Percentiles rank a stretch among this genome's conserved stretches.
These are phyloP conservation scores for Incumbomyces lentus DNA, from an alignment of 2,329 filamentous ascomycete genomes.

Conservation along the genomic window DNA sequence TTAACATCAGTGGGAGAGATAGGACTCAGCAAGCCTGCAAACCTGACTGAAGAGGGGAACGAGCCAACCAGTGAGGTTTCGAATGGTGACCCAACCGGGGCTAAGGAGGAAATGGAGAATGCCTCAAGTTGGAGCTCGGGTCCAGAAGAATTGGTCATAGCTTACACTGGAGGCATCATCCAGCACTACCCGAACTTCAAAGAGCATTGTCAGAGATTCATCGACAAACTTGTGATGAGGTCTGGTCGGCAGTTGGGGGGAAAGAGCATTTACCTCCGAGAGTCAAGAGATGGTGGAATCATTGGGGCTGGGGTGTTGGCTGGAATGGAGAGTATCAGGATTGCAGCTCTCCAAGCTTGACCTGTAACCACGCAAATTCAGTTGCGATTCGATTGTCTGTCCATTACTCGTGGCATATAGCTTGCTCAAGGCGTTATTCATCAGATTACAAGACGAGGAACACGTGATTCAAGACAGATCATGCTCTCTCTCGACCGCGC, in stretches of 20 bases:
- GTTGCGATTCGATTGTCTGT: no score
- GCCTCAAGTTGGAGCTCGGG: conserved; percentile 20
- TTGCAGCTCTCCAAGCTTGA: conserved; percentile 2
- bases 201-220: conserved; percentile 56
- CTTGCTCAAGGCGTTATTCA: no score
- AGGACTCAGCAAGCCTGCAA: conserved; percentile 21
- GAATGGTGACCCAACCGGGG: background rate
- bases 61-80: background rate
- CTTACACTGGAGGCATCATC: conserved; percentile 72
- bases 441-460: no score
- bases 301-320: conserved; percentile 47
- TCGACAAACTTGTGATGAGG: conserved; percentile 46
- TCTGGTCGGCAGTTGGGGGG: conserved; percentile 35
- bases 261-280: conserved; percentile 42
- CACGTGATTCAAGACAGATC: no score
- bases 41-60: conserved; percentile 13
- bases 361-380: no score
- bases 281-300: conserved; percentile 45
- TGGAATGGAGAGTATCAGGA: conserved; percentile 30
- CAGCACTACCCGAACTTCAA: conserved; percentile 68
- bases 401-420: no score
- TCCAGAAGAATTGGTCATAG: conserved; percentile 58
- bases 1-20: conserved; percentile 61
- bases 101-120: background rate
- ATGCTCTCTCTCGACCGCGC: no score